Evolutionary conservation across 441 rosid genomes (phyloP), one percentile per base, ranked within the genome.

Genomic region (Gossypium aridum): DNA sequence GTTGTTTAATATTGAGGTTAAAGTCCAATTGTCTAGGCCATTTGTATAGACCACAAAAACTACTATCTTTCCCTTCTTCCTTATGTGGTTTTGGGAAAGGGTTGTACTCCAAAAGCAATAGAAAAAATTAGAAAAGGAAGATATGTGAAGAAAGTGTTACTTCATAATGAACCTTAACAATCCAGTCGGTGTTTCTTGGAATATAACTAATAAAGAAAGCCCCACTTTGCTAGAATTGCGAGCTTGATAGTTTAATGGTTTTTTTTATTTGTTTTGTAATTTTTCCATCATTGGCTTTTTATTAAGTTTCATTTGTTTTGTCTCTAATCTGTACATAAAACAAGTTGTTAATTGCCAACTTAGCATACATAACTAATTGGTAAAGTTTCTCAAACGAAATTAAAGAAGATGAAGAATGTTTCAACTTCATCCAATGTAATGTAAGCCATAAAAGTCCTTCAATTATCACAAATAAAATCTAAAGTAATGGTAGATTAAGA

Each of bases 161-260:
- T 83, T 79, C 74, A 45, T 45, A 57, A 55, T 72, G 80, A 83
- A 78, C 66, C 55, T 76, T 69, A 71, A 79, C 49, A 70, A 69
- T 28, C 8, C 22, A 77, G 72, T 68, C 59, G 85, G 82, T 81
- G 62, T 53, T 9, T 60, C 56, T 45, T 43, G 45, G 60, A 60
- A 56, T 56, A 65, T 39, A 59, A 2, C 72, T 17, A 53, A 63
- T 14, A 73, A 74, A 81, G 22, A 14, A 62, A 65, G 74, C 23
- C 78, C 78, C 28, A 70, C 87, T 81, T 85, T 83, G 84, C 91
- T 80, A 81, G 43, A 34, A 34, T 34, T 34, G 9, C 43, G 6
- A 34, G 85, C 77, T 72, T 84, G 61, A 59, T 73, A 67, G 62
- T 31, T 7, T 70, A 59, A 37, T 47, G 53, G 57, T 71, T 47